phyloP scores from a whole-genome alignment of 805 yeast genomes.

The Sugiyamaella smithiae region DNA sequence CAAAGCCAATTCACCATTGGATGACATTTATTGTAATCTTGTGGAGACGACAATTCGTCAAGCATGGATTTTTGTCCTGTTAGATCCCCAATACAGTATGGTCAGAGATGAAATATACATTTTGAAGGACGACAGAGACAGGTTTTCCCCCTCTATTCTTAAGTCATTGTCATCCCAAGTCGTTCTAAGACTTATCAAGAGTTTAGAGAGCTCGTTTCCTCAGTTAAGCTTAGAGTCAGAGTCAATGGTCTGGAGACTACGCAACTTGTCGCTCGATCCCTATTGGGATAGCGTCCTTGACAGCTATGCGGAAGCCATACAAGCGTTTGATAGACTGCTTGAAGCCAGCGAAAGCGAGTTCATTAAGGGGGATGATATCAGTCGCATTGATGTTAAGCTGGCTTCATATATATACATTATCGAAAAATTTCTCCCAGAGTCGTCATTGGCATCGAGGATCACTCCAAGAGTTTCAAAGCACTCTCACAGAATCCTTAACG shows the following conservation, averaged over 20 bases:
- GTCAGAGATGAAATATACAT: slow-evolving; percentile 15
- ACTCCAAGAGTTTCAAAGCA: slow-evolving; percentile 10
- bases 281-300: slow-evolving; percentile 5
- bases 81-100: slow-evolving; percentile 9
- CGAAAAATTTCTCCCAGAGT: slow-evolving; percentile 15
- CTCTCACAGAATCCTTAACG: no score
- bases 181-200: slow-evolving; percentile 7
- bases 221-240: slow-evolving; percentile 8
- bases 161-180: slow-evolving; percentile 13
- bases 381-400: slow-evolving; percentile 23
- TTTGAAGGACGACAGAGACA: slow-evolving; percentile 7
- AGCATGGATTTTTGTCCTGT: slow-evolving; percentile 21
- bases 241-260: slow-evolving; percentile 5
- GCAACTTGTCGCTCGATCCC: not conserved
- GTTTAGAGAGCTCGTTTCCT: slow-evolving; percentile 19
- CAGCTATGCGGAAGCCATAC: slow-evolving; percentile 18
- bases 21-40: slow-evolving; percentile 15
- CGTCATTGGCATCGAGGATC: slow-evolving; percentile 23
- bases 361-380: slow-evolving; percentile 4
- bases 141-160: slow-evolving; percentile 11
- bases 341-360: slow-evolving; percentile 1
- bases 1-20: slow-evolving; percentile 1
- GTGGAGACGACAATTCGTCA: slow-evolving; percentile 20
- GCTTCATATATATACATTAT: slow-evolving; percentile 22
- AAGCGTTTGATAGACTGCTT: slow-evolving; percentile 9